Evolutionary conservation across 768 basidiomycete genomes (phyloP).

Genomic region (Boletellus ananas): DNA sequence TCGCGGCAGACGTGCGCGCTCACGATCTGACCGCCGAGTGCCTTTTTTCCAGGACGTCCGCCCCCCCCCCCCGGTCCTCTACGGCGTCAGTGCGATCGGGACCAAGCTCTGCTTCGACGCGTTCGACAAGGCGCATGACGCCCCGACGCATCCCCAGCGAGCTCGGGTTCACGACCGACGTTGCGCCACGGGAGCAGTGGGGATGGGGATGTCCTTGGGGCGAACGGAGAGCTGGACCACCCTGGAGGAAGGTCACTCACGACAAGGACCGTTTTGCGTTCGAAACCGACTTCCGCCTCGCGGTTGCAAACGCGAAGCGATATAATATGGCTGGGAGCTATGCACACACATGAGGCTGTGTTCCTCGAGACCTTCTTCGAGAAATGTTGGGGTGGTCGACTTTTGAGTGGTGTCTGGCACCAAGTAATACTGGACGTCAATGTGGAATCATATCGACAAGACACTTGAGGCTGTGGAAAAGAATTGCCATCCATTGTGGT

Average conservation of each 20-base stretch:
- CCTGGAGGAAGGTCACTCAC: conserved; percentile 82
- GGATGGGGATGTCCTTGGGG: too few species aligned
- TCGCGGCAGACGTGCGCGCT: too few species aligned
- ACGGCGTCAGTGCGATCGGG: too few species aligned
- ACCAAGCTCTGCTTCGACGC: too few species aligned
- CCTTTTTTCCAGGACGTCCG: too few species aligned
- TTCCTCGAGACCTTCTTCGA: conserved; percentile 80
- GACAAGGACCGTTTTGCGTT: conserved; percentile 82
- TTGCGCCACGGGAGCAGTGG: too few species aligned
- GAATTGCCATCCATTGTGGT: conserved; percentile 26
- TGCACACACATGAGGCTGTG: conserved; percentile 72
- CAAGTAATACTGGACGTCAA: conserved; percentile 38
- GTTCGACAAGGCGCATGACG: too few species aligned
- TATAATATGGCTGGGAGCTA: conserved; percentile 76
- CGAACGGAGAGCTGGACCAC: too few species aligned
- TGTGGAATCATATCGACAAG: conserved; percentile 85
- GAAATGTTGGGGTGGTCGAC: conserved; percentile 58
- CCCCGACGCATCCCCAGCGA: too few species aligned
- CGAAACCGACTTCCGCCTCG: conserved; percentile 80
- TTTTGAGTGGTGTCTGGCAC: background rate
- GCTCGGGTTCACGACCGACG: too few species aligned
- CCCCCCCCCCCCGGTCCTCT: too few species aligned
- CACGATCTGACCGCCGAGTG: too few species aligned
- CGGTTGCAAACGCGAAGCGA: conserved; percentile 80
- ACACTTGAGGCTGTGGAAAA: conserved; percentile 63